Evolutionary conservation across 495 filamentous ascomycete species (phyloP).

Genomic region (Neurospora africana): DNA sequence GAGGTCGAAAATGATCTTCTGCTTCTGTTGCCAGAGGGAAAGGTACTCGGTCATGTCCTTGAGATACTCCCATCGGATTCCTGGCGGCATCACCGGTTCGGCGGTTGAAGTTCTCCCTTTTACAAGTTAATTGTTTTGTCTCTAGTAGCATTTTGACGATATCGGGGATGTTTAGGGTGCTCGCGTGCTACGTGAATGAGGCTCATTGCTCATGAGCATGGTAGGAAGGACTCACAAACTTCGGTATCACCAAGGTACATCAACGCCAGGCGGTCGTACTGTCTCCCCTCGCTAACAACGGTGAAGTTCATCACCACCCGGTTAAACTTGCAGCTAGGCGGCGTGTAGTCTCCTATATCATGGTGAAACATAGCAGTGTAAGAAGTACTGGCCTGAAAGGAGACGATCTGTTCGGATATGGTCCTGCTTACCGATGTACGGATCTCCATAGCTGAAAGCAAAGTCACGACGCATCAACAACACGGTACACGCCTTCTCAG

Average conservation of each 20-base stretch:
- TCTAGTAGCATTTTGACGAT: not conserved
- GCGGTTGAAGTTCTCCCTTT: slow-evolving; percentile 69
- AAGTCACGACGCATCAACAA: slow-evolving; percentile 65
- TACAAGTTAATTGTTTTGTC: not conserved
- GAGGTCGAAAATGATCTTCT: slow-evolving; percentile 77
- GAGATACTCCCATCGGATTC: slow-evolving; percentile 64
- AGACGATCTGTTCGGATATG: not conserved
- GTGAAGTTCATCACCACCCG: slow-evolving; percentile 74
- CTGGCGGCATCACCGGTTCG: slow-evolving; percentile 55
- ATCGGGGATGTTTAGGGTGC: not conserved
- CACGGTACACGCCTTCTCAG: slow-evolving; percentile 35
- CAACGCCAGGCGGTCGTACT: slow-evolving; percentile 70
- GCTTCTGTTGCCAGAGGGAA: slow-evolving; percentile 51
- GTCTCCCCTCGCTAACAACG: slow-evolving; percentile 59
- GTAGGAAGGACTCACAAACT: slow-evolving; percentile 41
- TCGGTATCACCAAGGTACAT: slow-evolving; percentile 77
- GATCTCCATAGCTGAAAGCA: slow-evolving; percentile 64
- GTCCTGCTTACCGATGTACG: slow-evolving; percentile 57
- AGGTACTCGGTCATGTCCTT: slow-evolving; percentile 78
- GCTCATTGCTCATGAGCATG: not conserved
- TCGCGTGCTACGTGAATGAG: not conserved
- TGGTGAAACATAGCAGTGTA: not conserved
- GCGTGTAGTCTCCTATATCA: slow-evolving; percentile 50
- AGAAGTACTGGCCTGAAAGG: not conserved
- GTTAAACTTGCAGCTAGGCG: slow-evolving; percentile 65